phyloP scores from a whole-genome alignment of 192 early-diverging fungal genomes.

The Allomyces macrogynus region DNA sequence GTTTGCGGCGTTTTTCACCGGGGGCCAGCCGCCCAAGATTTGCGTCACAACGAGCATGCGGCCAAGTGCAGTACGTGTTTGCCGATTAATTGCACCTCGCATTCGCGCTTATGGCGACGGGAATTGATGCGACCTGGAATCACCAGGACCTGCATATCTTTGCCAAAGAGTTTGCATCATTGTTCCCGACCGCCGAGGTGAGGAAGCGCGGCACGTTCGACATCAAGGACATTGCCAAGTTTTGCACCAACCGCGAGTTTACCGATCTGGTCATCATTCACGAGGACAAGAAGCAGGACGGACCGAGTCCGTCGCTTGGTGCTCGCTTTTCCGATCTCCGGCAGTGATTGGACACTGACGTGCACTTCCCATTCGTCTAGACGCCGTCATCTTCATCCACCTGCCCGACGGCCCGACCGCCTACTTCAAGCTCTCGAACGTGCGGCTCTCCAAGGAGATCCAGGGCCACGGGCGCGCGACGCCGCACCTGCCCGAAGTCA shows the following conservation, averaged over 20 bases:
- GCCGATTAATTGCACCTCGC: not conserved
- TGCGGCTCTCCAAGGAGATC: conserved; percentile 61
- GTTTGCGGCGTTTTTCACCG: conserved; percentile 65
- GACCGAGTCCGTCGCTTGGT: conserved; percentile 39
- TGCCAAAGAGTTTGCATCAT: conserved; percentile 64
- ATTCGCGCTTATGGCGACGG: too few relatives aligned
- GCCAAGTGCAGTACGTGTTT: conserved; percentile 26
- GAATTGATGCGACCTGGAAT: too few relatives aligned
- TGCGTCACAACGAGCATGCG: conserved; percentile 71
- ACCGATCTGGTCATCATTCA: conserved; percentile 89
- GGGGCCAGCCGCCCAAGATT: conserved; percentile 72
- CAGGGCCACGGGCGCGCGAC: conserved; percentile 49
- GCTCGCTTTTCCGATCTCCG: not conserved
- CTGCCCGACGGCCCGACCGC: conserved; percentile 92
- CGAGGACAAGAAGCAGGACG: conserved; percentile 61
- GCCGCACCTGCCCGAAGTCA: conserved; percentile 79
- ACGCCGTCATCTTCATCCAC: conserved; percentile 79
- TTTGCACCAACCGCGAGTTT: conserved; percentile 68
- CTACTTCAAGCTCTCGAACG: conserved; percentile 75
- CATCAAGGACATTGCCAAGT: conserved; percentile 75
- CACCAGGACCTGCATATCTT: conserved; percentile 50
- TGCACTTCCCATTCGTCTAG: conserved; percentile 13
- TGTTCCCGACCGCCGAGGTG: conserved; percentile 81
- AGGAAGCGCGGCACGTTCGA: conserved; percentile 70
- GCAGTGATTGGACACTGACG: not conserved